A percentile compares a stretch with the other conserved stretches of the same genome.
Conservation (phyloP, 257 asterid species). For the Sherardia arvensis region DNA sequence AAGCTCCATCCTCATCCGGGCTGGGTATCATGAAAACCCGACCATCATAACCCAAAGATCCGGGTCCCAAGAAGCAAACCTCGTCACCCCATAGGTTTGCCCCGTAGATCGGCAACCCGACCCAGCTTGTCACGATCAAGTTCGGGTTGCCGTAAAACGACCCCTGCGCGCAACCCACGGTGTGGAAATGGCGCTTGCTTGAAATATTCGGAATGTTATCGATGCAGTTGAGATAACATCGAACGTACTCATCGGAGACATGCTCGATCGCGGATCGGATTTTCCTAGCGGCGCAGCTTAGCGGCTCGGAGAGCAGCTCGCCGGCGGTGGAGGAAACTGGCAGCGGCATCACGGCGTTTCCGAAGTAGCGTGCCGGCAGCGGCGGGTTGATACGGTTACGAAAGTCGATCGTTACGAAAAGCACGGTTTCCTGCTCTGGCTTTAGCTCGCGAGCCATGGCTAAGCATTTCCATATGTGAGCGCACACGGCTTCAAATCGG, state of each 20-base stretch:
- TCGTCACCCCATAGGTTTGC: slow-evolving; percentile 26
- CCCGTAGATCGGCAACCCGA: not conserved
- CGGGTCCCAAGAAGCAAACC: slow-evolving; percentile 19
- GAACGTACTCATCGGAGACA: slow-evolving; percentile 14
- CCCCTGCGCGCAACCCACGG: slow-evolving; percentile 9
- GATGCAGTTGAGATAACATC: slow-evolving; percentile 4
- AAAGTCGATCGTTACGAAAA: not conserved
- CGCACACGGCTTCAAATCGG: slow-evolving; percentile 18
- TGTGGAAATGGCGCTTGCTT: slow-evolving; percentile 2
- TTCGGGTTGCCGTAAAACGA: slow-evolving; percentile 22
- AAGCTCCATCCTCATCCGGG: slow-evolving; percentile 12
- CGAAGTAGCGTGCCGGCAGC: slow-evolving; percentile 22
- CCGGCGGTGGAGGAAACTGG: slow-evolving; percentile 3
- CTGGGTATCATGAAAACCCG: slow-evolving; percentile 8
- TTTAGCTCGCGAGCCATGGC: slow-evolving; percentile 13
- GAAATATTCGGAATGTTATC: slow-evolving; percentile 11
- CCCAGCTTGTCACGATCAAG: slow-evolving; percentile 19
- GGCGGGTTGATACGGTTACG: slow-evolving; percentile 16
- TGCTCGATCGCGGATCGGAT: slow-evolving; percentile 8
- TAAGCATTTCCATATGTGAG: slow-evolving; percentile 22
- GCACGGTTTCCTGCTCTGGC: slow-evolving; percentile 15
- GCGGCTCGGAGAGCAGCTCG: slow-evolving; percentile 11
- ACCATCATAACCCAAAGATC: slow-evolving; percentile 18
- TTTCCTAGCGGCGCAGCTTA: slow-evolving; percentile 11
- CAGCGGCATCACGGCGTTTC: slow-evolving; percentile 11